Percentiles rank a stretch among this genome's conserved stretches.
phyloP scores from a whole-genome alignment of 2,329 filamentous ascomycete genomes.

The Cercospora sp. region DNA sequence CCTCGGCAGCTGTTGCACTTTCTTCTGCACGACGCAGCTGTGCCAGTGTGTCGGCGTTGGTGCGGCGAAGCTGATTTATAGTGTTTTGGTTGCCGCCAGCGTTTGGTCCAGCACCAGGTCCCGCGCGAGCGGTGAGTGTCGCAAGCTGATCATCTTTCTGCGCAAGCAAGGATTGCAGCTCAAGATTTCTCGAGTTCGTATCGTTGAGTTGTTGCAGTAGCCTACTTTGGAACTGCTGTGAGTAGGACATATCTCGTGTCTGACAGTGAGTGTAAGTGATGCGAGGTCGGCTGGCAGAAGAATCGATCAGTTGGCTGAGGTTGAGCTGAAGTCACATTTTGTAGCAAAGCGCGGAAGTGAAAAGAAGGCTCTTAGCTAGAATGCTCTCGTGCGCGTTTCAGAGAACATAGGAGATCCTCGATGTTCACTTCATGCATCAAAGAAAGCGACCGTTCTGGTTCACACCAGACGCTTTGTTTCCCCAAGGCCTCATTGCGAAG shows the following conservation, averaged over 20 bases:
- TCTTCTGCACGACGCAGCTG: slow-evolving; percentile 18
- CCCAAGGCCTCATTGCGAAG: neutral
- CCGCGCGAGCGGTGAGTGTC: slow-evolving; percentile 11
- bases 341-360: neutral
- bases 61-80: slow-evolving; percentile 11
- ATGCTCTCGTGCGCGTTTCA: neutral
- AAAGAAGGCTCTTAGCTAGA: neutral
- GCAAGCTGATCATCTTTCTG: slow-evolving; percentile 27
- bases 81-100: neutral
- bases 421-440: neutral
- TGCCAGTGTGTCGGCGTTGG: slow-evolving; percentile 9
- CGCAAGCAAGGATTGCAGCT: slow-evolving; percentile 25
- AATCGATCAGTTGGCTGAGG: neutral
- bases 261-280: neutral
- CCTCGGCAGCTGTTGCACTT: slow-evolving; percentile 14
- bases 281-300: neutral
- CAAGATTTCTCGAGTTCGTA: slow-evolving; percentile 21
- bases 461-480: neutral
- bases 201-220: slow-evolving; percentile 26
- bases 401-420: neutral
- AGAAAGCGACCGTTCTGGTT: neutral
- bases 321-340: neutral
- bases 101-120: neutral
- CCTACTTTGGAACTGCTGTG: slow-evolving; percentile 23
- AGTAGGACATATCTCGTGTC: slow-evolving; percentile 21